A percentile compares a stretch with the other conserved stretches of the same genome.
Conservation (phyloP, 2,329 filamentous ascomycete genomes). For the Diaporthe vaccinii region DNA sequence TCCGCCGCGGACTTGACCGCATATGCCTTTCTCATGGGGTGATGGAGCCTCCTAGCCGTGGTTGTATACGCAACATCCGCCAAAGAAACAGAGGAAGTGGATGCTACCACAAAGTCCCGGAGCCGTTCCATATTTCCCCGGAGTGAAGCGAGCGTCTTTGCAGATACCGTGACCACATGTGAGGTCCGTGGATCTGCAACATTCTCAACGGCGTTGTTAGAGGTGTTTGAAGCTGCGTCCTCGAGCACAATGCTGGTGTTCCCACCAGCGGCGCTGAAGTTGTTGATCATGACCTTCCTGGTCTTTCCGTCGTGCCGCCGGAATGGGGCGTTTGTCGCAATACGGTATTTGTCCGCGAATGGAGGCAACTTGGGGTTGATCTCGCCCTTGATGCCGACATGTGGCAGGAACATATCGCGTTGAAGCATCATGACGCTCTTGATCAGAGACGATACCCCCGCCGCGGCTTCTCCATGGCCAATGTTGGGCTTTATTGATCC, state of each 20-base stretch:
- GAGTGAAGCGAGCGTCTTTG: constrained; percentile 57
- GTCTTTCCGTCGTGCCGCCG: neutral
- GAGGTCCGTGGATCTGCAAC: constrained; percentile 54
- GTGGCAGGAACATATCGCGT: constrained; percentile 40
- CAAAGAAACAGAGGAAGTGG: constrained; percentile 64
- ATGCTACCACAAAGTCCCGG: constrained; percentile 65
- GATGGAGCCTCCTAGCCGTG: constrained; percentile 74
- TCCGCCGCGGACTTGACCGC: constrained; percentile 56
- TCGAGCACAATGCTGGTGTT: constrained; percentile 68
- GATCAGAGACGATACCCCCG: constrained; percentile 41
- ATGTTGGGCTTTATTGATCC: constrained; percentile 67
- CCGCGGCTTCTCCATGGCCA: constrained; percentile 43
- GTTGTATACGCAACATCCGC: constrained; percentile 75
- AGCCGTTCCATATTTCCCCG: constrained; percentile 54
- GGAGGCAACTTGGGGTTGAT: constrained; percentile 46
- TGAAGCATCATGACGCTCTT: constrained; percentile 44
- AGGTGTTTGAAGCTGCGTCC: constrained; percentile 53
- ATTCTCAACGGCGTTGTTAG: neutral
- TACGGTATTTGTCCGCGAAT: neutral
- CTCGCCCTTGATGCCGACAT: constrained; percentile 43
- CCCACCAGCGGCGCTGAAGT: constrained; percentile 69
- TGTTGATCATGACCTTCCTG: constrained; percentile 67
- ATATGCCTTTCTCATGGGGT: constrained; percentile 67
- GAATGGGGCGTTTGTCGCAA: neutral
- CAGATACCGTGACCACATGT: constrained; percentile 62